Percentiles rank a stretch among this genome's conserved stretches.
Conservation (phyloP, 2,329 filamentous ascomycete genomes). For the Colletotrichum noveboracense region DNA sequence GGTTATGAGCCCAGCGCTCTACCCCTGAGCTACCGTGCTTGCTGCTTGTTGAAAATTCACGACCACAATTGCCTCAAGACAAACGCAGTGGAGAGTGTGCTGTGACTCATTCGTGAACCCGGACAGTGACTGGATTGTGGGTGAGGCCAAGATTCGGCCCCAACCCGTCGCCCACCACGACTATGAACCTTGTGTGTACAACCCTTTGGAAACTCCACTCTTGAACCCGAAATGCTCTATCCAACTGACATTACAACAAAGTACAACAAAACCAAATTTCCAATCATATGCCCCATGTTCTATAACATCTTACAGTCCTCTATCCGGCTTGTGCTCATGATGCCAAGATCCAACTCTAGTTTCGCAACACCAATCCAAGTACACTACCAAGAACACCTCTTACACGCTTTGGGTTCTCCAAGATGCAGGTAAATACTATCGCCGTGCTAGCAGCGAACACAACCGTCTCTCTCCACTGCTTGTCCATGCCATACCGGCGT, state of each 20-base stretch:
- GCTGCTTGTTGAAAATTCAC: background rate
- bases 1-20: background rate
- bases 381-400: slow-evolving; percentile 72
- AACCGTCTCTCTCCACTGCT: slow-evolving; percentile 71
- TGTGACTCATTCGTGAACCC: background rate
- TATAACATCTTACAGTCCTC: background rate
- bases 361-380: slow-evolving; percentile 53
- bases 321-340: background rate
- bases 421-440: slow-evolving; percentile 70
- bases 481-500: slow-evolving; percentile 65
- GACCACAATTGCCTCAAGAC: background rate
- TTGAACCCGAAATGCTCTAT: background rate
- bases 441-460: slow-evolving; percentile 73
- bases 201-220: background rate
- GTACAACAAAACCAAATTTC: background rate
- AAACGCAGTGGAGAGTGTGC: background rate
- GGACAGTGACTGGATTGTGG: background rate
- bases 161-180: background rate
- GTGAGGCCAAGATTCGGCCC: background rate
- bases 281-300: background rate
- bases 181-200: background rate
- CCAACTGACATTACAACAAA: background rate
- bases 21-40: background rate
- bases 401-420: slow-evolving; percentile 67
- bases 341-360: slow-evolving; percentile 23